Base-by-base conservation (phyloP, 352 stramenopile species). In the Phytophthora pluvialis region DNA sequence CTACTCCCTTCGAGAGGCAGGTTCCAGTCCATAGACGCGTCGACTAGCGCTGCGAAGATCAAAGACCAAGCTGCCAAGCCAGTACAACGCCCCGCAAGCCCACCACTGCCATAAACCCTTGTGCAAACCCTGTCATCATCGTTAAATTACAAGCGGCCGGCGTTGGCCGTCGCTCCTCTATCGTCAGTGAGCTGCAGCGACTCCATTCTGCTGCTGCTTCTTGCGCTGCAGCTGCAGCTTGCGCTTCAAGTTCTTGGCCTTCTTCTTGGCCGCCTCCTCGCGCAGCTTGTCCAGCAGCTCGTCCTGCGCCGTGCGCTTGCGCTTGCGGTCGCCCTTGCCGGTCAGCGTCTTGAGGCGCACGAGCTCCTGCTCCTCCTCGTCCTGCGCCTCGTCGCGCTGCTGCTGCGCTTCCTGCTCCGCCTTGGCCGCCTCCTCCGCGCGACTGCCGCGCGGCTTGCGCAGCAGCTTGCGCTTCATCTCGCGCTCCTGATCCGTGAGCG, bases 221-320 rank as follows among this genome's bases (percentile, higher is more conserved):
- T 94, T 94, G 47, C 81, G 80, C 70, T 92, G 81, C 49, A 83
- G 52, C n/a, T 83, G 81, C 60, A 79, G 62, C 54, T 92, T 94
- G n/a, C 70, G 59, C 56, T 94, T 94, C 28, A 81, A 67, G 51
- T 94, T 94, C 66, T 92, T 91, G 26, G 75, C 78, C 42, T 87
- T 91, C 58, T 88, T 88, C 45, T 76, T 73, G 12, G 69, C 76
- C 7, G 78, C 83, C 38, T 92, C 80, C 35, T 90, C 76, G 9
- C 86, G 68, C 54, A 94, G 36, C 32, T 84, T 83, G 25, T 89
- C 83, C 48, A 94, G 66, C 28, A 94, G 57, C 38, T 90, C 74
- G 11, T 94, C 80, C 43, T 94, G 86, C 12, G 77, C 77, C 8
- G 68, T 91, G 29, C 81, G 55, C 58, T 90, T 89, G 28, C 85